These are phyloP conservation scores for Salix arbutifolia DNA, from an alignment of 345 rosid species.

Conservation along the genomic window DNA sequence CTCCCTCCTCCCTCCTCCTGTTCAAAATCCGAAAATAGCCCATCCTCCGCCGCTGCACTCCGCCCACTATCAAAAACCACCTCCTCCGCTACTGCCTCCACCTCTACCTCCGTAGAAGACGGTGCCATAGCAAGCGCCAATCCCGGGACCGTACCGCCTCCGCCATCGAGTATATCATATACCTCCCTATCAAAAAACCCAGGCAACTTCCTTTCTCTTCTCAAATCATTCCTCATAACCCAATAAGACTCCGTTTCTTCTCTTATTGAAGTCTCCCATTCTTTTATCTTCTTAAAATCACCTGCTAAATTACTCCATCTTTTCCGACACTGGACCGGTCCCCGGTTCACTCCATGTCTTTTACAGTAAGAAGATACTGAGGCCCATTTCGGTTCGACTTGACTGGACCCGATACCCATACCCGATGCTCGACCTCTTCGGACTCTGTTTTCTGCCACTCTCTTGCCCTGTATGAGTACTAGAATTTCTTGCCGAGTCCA, in stretches of 20 bases:
- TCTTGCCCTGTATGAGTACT: conserved; percentile 90
- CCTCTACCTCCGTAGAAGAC: conserved; percentile 6
- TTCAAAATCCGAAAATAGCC: conserved; percentile 66
- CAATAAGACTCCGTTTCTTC: conserved; percentile 88
- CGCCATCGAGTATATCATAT: conserved; percentile 76
- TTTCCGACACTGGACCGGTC: conserved; percentile 97
- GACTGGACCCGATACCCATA: conserved; percentile 62
- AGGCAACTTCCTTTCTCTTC: conserved; percentile 82
- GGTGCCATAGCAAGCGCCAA: conserved; percentile 9
- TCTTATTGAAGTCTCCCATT: conserved; percentile 69
- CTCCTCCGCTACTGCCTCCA: not conserved
- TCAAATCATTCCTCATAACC: conserved; percentile 87
- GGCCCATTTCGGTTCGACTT: conserved; percentile 90
- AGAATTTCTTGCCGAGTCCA: conserved; percentile 98
- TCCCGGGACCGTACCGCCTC: conserved; percentile 14
- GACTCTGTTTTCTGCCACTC: conserved; percentile 83
- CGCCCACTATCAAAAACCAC: conserved; percentile 48
- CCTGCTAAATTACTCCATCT: conserved; percentile 99
- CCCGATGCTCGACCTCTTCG: conserved; percentile 72
- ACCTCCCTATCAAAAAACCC: conserved; percentile 95
- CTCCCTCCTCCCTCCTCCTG: conserved; percentile 51
- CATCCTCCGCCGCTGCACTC: conserved; percentile 62
- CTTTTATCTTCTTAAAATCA: conserved; percentile 88
- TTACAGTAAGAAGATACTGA: conserved; percentile 85
- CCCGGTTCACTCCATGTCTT: conserved; percentile 88